A percentile compares a stretch with the other conserved stretches of the same genome.
Evolutionary conservation across 1,139 yeast genomes (phyloP).

Genomic region (Groenewaldozyma auringiensis): DNA sequence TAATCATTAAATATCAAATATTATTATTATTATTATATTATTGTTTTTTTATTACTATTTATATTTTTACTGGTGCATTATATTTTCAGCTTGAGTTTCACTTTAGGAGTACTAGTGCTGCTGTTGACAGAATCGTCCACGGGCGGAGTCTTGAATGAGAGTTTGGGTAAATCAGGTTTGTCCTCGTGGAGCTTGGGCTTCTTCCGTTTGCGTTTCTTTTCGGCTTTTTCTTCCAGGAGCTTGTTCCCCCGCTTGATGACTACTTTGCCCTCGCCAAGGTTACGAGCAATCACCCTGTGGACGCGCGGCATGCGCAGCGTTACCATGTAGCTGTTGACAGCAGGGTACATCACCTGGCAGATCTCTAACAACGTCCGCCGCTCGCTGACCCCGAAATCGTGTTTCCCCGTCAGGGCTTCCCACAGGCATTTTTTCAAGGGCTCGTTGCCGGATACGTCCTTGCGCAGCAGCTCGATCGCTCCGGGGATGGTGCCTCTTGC

Average conservation of each 20-base stretch:
- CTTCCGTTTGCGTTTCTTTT: conserved; percentile 4
- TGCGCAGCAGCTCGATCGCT: conserved; percentile 57
- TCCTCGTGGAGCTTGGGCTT: conserved; percentile 2
- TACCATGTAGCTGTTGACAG: conserved; percentile 55
- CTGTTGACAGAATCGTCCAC: neutral
- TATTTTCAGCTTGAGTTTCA: conserved; percentile 25
- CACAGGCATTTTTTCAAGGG: conserved; percentile 50
- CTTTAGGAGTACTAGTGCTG: conserved; percentile 18
- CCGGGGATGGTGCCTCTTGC: conserved; percentile 49
- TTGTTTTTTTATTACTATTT: neutral
- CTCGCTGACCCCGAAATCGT: conserved; percentile 48
- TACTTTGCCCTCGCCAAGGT: conserved; percentile 42
- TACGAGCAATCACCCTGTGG: conserved; percentile 54
- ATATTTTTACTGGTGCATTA: conserved; percentile 5
- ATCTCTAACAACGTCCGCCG: conserved; percentile 59
- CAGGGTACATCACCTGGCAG: conserved; percentile 56
- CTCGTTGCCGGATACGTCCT: conserved; percentile 55
- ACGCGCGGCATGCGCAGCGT: conserved; percentile 60
- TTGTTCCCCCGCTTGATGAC: conserved; percentile 20
- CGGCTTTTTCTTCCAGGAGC: conserved; percentile 5
- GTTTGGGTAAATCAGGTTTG: conserved; percentile 4
- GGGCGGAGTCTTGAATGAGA: conserved; percentile 9
- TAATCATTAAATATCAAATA: conserved; percentile 9
- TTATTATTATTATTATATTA: neutral
- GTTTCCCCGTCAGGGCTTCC: conserved; percentile 48